Percentiles rank a stretch among this genome's conserved stretches.
These are phyloP conservation scores for Pichia paraexigua DNA, from an alignment of 805 yeast genomes.

Conservation along the genomic window DNA sequence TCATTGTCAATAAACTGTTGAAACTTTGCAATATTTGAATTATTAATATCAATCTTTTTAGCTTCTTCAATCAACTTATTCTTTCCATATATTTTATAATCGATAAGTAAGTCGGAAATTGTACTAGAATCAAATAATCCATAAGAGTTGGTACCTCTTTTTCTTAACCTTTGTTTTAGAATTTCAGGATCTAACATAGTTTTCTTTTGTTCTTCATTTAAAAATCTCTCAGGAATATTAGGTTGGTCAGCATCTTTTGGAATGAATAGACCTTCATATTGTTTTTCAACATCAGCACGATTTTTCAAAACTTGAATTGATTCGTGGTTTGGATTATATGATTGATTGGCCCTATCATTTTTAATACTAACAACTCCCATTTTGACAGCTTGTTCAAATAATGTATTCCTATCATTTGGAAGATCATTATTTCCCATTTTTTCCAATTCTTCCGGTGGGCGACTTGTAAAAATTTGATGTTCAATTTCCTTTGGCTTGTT, in stretches of 20 bases:
- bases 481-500: background rate
- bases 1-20: conserved; percentile 16
- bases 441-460: conserved; percentile 14
- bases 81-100: conserved; percentile 13
- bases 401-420: conserved; percentile 1
- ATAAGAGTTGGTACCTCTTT: conserved; percentile 6
- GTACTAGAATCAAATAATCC: conserved; percentile 14
- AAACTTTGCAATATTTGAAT: conserved; percentile 11
- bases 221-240: conserved; percentile 16
- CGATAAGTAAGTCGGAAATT: conserved; percentile 17
- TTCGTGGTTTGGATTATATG: conserved; percentile 15
- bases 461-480: conserved; percentile 12
- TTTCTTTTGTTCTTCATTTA: conserved; percentile 11
- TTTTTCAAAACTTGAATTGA: conserved; percentile 19
- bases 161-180: conserved; percentile 2
- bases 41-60: conserved; percentile 11
- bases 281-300: conserved; percentile 16
- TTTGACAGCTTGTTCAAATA: conserved; percentile 18
- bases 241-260: conserved; percentile 13
- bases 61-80: conserved; percentile 2
- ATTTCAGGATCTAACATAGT: conserved; percentile 5
- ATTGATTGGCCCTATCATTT: conserved; percentile 5
- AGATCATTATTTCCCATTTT: conserved; percentile 6
- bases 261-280: conserved; percentile 13
- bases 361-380: conserved; percentile 20